phyloP scores from a whole-genome alignment of 768 basidiomycete genomes.

The Termitomyces sp. region DNA sequence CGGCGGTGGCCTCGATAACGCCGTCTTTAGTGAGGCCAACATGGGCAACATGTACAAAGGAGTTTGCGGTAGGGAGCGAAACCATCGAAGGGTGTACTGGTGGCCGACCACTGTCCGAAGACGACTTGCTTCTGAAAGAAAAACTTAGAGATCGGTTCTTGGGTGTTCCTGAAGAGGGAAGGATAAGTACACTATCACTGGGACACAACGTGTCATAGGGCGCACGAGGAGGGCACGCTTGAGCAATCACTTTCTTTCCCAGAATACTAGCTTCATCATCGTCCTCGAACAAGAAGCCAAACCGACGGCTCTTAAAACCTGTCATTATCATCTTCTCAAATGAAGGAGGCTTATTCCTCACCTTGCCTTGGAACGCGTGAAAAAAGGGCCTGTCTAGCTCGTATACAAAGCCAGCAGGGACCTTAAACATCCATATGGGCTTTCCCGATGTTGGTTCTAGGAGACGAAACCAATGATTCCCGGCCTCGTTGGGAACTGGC shows the following conservation, averaged over 20 bases:
- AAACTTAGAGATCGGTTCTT: slow-evolving; percentile 24
- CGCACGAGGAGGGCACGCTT: slow-evolving; percentile 24
- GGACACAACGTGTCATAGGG: slow-evolving; percentile 5
- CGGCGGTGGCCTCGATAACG: slow-evolving; percentile 48
- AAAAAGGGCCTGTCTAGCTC: slow-evolving; percentile 88
- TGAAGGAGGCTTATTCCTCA: slow-evolving; percentile 33
- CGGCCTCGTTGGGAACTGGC: slow-evolving; percentile 16
- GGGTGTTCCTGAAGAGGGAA: slow-evolving; percentile 11
- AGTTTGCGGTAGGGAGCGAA: slow-evolving; percentile 53
- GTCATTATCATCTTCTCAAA: slow-evolving; percentile 44
- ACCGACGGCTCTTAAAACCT: slow-evolving; percentile 47
- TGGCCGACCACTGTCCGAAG: slow-evolving; percentile 18
- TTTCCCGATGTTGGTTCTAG: slow-evolving; percentile 53
- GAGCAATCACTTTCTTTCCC: slow-evolving; percentile 32
- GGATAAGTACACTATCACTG: slow-evolving; percentile 2
- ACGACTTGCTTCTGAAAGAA: slow-evolving; percentile 38
- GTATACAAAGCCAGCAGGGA: slow-evolving; percentile 63
- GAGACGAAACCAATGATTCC: slow-evolving; percentile 60
- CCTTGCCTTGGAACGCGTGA: slow-evolving; percentile 84
- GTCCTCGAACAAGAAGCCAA: slow-evolving; percentile 48
- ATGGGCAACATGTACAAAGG: slow-evolving; percentile 66
- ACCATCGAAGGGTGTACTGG: slow-evolving; percentile 42
- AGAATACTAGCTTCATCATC: slow-evolving; percentile 44
- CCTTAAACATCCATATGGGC: slow-evolving; percentile 66
- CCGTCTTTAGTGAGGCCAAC: slow-evolving; percentile 53